Evolutionary conservation across 2,329 filamentous ascomycete species (phyloP).

Genomic region (Fusarium acutatum): DNA sequence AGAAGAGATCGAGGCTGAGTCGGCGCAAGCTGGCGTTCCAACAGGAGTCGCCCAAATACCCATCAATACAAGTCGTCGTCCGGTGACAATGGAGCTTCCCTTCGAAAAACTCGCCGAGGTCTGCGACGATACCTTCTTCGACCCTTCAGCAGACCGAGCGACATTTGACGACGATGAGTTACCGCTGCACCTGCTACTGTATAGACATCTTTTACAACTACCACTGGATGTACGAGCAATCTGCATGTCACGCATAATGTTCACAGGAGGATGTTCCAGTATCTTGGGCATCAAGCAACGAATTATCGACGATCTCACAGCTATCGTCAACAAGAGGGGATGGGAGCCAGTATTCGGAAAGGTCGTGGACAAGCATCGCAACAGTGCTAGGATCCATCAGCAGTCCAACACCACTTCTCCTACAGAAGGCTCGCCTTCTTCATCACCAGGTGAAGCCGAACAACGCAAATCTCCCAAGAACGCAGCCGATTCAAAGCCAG

Average conservation of each 20-base stretch:
- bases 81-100: conserved; percentile 68
- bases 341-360: conserved; percentile 83
- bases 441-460: conserved; percentile 38
- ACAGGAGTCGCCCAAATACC: conserved; percentile 52
- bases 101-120: conserved; percentile 77
- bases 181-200: conserved; percentile 79
- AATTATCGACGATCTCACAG: conserved; percentile 77
- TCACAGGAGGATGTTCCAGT: conserved; percentile 81
- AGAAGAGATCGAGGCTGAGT: conserved; percentile 58
- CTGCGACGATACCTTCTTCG: conserved; percentile 80
- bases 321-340: conserved; percentile 71
- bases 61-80: conserved; percentile 57
- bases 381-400: conserved; percentile 54
- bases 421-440: conserved; percentile 33
- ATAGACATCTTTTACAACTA: conserved; percentile 76
- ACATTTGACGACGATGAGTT: conserved; percentile 89
- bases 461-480: conserved; percentile 28
- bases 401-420: conserved; percentile 37
- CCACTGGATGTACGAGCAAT: conserved; percentile 83
- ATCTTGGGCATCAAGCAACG: conserved; percentile 83
- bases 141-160: conserved; percentile 55
- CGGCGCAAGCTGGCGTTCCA: conserved; percentile 29
- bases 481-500: conserved; percentile 37
- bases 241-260: conserved; percentile 89
- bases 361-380: conserved; percentile 64